Percentiles rank a stretch among this genome's conserved stretches.
Evolutionary conservation across 2,329 filamentous ascomycete species (phyloP).

Genomic region (Curvularia verruculosa): DNA sequence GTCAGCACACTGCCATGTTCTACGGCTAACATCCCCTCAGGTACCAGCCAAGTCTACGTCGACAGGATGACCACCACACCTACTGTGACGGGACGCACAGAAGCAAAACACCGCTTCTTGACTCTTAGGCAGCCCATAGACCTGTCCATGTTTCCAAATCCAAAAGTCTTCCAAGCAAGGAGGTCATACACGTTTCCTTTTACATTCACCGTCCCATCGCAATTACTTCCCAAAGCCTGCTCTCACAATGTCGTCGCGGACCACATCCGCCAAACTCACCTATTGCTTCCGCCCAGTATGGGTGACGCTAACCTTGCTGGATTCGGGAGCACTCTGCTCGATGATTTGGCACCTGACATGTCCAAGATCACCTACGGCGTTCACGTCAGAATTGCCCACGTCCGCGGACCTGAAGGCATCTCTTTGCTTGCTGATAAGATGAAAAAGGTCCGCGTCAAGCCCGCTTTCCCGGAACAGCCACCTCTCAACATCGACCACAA

Average conservation of each 20-base stretch:
- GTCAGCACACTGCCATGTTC: not conserved
- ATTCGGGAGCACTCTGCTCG: conserved; percentile 58
- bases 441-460: conserved; percentile 65
- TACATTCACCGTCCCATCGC: conserved; percentile 66
- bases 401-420: conserved; percentile 47
- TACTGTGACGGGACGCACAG: conserved; percentile 60
- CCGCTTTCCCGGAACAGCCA: conserved; percentile 64
- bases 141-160: conserved; percentile 59
- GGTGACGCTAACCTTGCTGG: conserved; percentile 63
- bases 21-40: conserved; percentile 43
- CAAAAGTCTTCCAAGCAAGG: conserved; percentile 61
- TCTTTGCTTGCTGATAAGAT: conserved; percentile 57
- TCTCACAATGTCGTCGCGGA: conserved; percentile 59
- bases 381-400: conserved; percentile 54
- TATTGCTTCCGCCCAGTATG: conserved; percentile 65
- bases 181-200: conserved; percentile 66
- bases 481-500: conserved; percentile 60
- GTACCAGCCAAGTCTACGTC: conserved; percentile 59
- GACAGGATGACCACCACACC: conserved; percentile 61
- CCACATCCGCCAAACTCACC: conserved; percentile 62
- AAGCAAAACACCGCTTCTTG: conserved; percentile 66
- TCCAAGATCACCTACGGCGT: conserved; percentile 64
- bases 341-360: conserved; percentile 70
- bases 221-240: conserved; percentile 65
- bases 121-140: conserved; percentile 66